These are phyloP conservation scores for Cystobasidium sp. DNA, from an alignment of 1,284 basidiomycete genomes.

Conservation along the genomic window DNA sequence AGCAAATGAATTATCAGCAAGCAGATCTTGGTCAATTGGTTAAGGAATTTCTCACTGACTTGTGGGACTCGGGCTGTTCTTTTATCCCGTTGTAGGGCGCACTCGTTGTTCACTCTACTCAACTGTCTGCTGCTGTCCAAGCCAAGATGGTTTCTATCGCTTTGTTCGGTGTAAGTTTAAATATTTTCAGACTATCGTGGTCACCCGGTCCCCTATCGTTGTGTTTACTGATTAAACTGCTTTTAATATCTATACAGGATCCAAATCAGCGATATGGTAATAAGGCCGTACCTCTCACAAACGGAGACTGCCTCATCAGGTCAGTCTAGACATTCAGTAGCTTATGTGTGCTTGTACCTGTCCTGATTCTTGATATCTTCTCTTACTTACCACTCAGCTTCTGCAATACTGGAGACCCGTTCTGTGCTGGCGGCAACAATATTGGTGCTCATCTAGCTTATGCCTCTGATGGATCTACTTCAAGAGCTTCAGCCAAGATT, in stretches of 20 bases:
- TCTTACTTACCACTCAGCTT: background rate
- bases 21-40: no score
- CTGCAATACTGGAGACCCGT: constrained; percentile 27
- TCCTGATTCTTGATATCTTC: no score
- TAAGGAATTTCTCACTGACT: background rate
- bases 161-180: constrained; percentile 30
- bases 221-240: background rate
- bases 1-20: background rate
- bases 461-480: constrained; percentile 25
- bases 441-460: constrained; percentile 28
- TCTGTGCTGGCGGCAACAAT: constrained; percentile 13
- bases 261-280: constrained; percentile 13
- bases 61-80: no score
- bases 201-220: background rate
- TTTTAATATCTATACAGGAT: background rate
- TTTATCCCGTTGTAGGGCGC: background rate
- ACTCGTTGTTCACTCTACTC: constrained; percentile 23
- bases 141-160: constrained; percentile 14
- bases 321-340: background rate
- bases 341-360: background rate
- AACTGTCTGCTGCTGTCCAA: constrained; percentile 20
- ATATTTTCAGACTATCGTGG: background rate
- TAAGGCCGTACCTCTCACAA: constrained; percentile 6
- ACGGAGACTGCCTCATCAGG: constrained; percentile 19
- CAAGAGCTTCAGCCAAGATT: constrained; percentile 15